Evolutionary conservation across 352 stramenopile species (phyloP).

Genomic region (Phytophthora macrochlamydospora): DNA sequence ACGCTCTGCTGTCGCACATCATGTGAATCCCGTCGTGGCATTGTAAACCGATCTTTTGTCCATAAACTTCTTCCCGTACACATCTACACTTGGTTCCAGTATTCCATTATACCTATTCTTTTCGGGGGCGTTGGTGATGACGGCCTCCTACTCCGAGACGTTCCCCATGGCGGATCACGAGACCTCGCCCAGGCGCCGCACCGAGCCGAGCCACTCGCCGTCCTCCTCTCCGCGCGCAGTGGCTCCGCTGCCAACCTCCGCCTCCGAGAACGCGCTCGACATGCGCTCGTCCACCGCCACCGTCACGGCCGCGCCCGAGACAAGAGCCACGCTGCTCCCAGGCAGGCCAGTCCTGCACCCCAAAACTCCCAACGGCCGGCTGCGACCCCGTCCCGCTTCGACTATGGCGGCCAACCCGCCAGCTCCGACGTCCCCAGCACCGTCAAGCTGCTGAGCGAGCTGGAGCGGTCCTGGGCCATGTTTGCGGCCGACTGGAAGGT

Average conservation of each 20-base stretch:
- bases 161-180: slow-evolving; percentile 16
- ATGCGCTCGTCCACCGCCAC: slow-evolving; percentile 16
- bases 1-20: neutral
- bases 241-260: slow-evolving; percentile 14
- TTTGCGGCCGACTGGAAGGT: slow-evolving; percentile 70
- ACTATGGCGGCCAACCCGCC: slow-evolving; percentile 14
- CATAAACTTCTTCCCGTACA: neutral
- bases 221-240: slow-evolving; percentile 22
- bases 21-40: slow-evolving; percentile 1
- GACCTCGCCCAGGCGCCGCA: slow-evolving; percentile 3
- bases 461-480: slow-evolving; percentile 79
- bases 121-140: neutral
- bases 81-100: too few species aligned
- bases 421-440: slow-evolving; percentile 48
- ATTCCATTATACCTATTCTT: too few species aligned
- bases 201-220: slow-evolving; percentile 10
- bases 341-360: slow-evolving; percentile 22
- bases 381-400: slow-evolving; percentile 3
- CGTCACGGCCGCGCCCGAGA: slow-evolving; percentile 4
- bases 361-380: slow-evolving; percentile 1
- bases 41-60: neutral
- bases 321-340: slow-evolving; percentile 3
- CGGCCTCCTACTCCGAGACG: neutral
- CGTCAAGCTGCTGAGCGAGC: slow-evolving; percentile 71
- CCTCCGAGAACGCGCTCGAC: slow-evolving; percentile 7